Conservation (phyloP, 768 basidiomycete species). For the Mycena chlorophos region DNA sequence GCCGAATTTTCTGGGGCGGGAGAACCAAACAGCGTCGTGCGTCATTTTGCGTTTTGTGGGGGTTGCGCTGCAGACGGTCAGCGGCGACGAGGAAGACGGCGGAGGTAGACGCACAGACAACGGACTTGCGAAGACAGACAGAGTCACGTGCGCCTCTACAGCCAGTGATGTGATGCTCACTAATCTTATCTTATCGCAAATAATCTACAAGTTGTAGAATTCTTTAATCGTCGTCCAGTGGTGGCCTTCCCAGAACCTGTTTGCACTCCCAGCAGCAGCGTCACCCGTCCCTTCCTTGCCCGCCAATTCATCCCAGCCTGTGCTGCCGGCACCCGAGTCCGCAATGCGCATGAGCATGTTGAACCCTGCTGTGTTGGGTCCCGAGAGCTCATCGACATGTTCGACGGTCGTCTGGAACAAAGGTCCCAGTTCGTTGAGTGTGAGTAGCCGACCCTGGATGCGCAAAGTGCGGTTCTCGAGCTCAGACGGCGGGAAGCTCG, state of each 20-base stretch:
- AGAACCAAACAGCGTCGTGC: conserved; percentile 98
- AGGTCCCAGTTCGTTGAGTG: conserved; percentile 27
- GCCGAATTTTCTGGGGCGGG: conserved; percentile 91
- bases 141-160: too few relatives aligned
- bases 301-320: conserved; percentile 17
- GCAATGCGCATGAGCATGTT: conserved; percentile 3
- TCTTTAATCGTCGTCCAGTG: conserved; percentile 24
- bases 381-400: conserved; percentile 16
- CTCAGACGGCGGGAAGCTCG: conserved; percentile 27
- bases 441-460: conserved; percentile 35
- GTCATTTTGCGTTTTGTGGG: conserved; percentile 66
- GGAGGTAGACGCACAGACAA: neutral
- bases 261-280: conserved; percentile 20
- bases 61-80: neutral
- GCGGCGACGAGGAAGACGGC: neutral
- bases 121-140: too few relatives aligned
- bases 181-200: too few relatives aligned
- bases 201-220: conserved; percentile 6
- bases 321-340: conserved; percentile 18
- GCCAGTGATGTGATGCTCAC: too few relatives aligned
- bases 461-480: conserved; percentile 35
- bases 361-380: neutral
- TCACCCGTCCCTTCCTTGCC: conserved; percentile 13
- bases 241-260: conserved; percentile 24
- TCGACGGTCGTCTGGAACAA: conserved; percentile 22